Evolutionary conservation across 1,139 yeast genomes (phyloP).

Genomic region (Magnusiomyces tetraspermus): DNA sequence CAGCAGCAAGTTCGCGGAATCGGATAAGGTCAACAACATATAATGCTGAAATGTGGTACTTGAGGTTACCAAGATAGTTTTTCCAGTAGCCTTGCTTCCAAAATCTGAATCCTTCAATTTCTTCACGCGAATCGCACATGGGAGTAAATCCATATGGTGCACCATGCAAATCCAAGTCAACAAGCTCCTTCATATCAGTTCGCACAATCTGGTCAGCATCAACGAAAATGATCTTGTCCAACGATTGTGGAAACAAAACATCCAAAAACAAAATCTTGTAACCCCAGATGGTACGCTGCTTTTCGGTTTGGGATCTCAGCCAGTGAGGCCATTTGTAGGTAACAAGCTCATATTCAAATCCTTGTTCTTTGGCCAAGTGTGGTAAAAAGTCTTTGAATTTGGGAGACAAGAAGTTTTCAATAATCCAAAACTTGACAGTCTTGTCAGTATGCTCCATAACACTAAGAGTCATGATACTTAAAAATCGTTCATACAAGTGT

Average conservation of each 20-base stretch:
- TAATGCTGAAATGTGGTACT: constrained; percentile 77
- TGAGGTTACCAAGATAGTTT: constrained; percentile 45
- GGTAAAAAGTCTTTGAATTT: constrained; percentile 56
- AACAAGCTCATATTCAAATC: constrained; percentile 60
- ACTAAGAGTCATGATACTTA: constrained; percentile 71
- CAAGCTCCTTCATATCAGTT: constrained; percentile 60
- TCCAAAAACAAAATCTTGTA: constrained; percentile 80
- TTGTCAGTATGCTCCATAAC: constrained; percentile 54
- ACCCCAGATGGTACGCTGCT: constrained; percentile 78
- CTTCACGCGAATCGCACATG: constrained; percentile 74
- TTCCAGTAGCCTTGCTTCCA: constrained; percentile 96
- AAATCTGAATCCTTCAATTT: constrained; percentile 78
- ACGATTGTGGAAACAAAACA: constrained; percentile 70
- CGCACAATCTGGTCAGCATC: constrained; percentile 79
- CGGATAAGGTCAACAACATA: constrained; percentile 66
- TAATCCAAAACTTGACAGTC: constrained; percentile 75
- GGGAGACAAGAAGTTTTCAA: constrained; percentile 71
- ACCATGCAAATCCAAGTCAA: constrained; percentile 57
- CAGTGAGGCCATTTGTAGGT: constrained; percentile 90
- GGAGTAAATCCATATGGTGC: constrained; percentile 82
- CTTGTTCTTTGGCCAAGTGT: constrained; percentile 45
- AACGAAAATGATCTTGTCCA: constrained; percentile 70
- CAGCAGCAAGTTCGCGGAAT: constrained; percentile 60
- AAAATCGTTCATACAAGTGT: constrained; percentile 59
- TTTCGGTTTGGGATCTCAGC: constrained; percentile 67